Evolutionary conservation across 1,284 basidiomycete species (phyloP).

Genomic region (Apiotrichum porosum): DNA sequence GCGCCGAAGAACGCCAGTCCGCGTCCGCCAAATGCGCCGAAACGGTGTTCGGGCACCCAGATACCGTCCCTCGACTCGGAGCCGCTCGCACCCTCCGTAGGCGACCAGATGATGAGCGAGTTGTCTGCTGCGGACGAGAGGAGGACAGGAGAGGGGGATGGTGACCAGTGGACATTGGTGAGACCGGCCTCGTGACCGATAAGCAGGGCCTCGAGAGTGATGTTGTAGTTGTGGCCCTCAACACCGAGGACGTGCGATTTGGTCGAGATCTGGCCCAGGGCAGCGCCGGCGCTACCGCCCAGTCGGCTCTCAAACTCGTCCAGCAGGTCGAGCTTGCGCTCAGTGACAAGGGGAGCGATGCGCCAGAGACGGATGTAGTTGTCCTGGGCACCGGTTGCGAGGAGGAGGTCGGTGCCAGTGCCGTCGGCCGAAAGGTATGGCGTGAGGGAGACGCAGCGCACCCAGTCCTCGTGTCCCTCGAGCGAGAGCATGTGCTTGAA

Average conservation of each 20-base stretch:
- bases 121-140: constrained; percentile 88
- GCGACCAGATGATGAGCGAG: constrained; percentile 79
- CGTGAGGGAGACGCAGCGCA: constrained; percentile 70
- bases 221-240: constrained; percentile 56
- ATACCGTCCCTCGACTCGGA: constrained; percentile 54
- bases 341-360: constrained; percentile 52
- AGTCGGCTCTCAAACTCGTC: constrained; percentile 83
- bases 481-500: constrained; percentile 53
- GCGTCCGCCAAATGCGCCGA: constrained; percentile 85
- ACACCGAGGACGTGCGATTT: constrained; percentile 71
- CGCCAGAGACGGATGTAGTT: constrained; percentile 86
- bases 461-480: constrained; percentile 91
- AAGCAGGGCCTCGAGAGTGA: constrained; percentile 85
- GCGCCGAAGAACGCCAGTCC: constrained; percentile 86
- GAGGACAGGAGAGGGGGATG: constrained; percentile 53
- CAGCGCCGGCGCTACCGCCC: constrained; percentile 59
- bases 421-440: constrained; percentile 26
- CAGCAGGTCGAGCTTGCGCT: constrained; percentile 61
- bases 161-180: constrained; percentile 79
- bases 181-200: constrained; percentile 87
- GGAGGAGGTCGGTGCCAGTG: constrained; percentile 52
- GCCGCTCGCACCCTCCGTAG: constrained; percentile 34
- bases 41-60: constrained; percentile 83
- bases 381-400: constrained; percentile 91
- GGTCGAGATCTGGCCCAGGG: constrained; percentile 64